These are phyloP conservation scores for Lachnellula arida DNA, from an alignment of 2,329 filamentous ascomycete species.

Conservation along the genomic window DNA sequence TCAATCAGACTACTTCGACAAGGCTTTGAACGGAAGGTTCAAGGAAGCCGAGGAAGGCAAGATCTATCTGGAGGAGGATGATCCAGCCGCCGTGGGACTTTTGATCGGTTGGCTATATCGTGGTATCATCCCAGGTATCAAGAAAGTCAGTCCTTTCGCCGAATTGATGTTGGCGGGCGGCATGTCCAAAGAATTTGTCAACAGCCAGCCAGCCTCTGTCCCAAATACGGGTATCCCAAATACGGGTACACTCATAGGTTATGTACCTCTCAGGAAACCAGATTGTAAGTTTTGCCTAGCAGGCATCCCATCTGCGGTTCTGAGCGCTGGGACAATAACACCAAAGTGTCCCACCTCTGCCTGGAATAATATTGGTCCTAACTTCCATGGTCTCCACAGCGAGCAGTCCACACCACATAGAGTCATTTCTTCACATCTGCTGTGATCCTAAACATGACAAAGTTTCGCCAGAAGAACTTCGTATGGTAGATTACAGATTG, in stretches of 20 bases:
- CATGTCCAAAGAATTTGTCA: neutral
- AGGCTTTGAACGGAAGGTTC: conserved; percentile 20
- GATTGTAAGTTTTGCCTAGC: no score
- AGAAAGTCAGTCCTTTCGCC: neutral
- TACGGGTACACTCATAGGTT: neutral
- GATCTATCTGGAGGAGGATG: conserved; percentile 16
- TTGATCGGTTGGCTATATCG: conserved; percentile 22
- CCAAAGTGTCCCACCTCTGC: neutral
- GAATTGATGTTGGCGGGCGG: neutral
- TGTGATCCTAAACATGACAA: neutral
- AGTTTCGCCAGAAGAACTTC: conserved; percentile 6
- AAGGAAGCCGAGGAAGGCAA: conserved; percentile 17
- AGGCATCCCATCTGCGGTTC: no score
- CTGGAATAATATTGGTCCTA: neutral
- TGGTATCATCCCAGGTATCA: conserved; percentile 10
- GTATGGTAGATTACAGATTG: neutral
- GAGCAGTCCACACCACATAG: no score
- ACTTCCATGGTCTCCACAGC: neutral
- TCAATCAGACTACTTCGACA: conserved; percentile 23
- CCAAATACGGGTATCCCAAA: neutral
- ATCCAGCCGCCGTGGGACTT: conserved; percentile 15
- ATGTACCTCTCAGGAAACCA: no score
- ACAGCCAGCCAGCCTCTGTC: neutral
- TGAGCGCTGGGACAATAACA: no score
- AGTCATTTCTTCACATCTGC: conserved; percentile 1